phyloP scores from a whole-genome alignment of 2,329 filamentous ascomycete species.

The Aureobasidium sp. region DNA sequence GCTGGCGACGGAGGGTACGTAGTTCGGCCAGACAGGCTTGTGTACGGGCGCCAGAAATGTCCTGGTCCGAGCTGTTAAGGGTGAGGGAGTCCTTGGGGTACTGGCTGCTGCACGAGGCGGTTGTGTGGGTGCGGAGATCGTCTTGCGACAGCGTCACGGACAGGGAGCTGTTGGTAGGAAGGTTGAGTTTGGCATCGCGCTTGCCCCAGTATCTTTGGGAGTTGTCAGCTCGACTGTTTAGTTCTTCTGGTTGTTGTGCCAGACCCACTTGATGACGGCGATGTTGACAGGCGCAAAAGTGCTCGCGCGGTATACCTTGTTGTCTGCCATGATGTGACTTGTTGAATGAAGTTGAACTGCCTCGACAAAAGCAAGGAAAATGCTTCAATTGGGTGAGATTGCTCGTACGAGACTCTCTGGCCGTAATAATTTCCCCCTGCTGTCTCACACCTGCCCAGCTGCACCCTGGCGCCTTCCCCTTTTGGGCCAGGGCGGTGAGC shows the following conservation, averaged over 20 bases:
- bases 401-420: neutral
- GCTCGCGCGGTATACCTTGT: conserved; percentile 73
- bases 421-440: conserved; percentile 13
- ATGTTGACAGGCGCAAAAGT: conserved; percentile 98
- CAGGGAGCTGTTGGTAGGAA: conserved; percentile 95
- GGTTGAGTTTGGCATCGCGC: conserved; percentile 84
- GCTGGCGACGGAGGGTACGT: conserved; percentile 62
- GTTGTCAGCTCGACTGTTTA: conserved; percentile 1
- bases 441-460: neutral
- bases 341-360: neutral
- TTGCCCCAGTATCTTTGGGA: conserved; percentile 80
- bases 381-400: conserved; percentile 4
- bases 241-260: neutral
- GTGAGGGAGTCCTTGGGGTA: conserved; percentile 66
- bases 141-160: conserved; percentile 92
- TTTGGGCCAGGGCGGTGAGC: conserved; percentile 7
- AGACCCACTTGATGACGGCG: conserved; percentile 79
- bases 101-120: conserved; percentile 73
- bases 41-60: conserved; percentile 81
- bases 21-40: conserved; percentile 89
- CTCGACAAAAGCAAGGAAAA: neutral
- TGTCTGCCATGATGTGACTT: conserved; percentile 30
- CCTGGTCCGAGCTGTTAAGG: conserved; percentile 75
- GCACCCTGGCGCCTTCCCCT: neutral
- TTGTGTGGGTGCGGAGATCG: conserved; percentile 91